These are phyloP conservation scores for Balansia obtecta DNA, from an alignment of 2,329 filamentous ascomycete genomes.

Conservation along the genomic window DNA sequence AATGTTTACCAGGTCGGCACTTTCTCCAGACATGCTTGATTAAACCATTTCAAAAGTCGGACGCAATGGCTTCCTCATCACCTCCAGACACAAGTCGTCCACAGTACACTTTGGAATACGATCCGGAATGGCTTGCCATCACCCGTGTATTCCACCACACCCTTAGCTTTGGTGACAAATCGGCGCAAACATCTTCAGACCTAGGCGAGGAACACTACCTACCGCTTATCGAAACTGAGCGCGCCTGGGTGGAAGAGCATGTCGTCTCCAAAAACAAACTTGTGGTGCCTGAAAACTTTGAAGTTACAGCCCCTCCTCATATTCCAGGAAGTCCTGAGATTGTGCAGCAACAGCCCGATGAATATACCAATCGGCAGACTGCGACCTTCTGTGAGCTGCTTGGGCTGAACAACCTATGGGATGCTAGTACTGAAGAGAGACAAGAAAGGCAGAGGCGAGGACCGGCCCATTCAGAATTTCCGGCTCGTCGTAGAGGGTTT, in stretches of 20 bases:
- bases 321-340: conserved; percentile 42
- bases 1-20: conserved; percentile 67
- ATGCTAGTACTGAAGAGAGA: conserved; percentile 60
- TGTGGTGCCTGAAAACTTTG: conserved; percentile 66
- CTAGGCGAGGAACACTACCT: conserved; percentile 57
- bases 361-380: conserved; percentile 85
- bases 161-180: conserved; percentile 49
- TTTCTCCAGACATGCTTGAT: conserved; percentile 73
- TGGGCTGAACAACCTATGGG: conserved; percentile 63
- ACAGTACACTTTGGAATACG: conserved; percentile 60
- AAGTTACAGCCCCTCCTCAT: conserved; percentile 60
- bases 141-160: conserved; percentile 64
- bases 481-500: conserved; percentile 22
- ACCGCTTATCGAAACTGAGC: conserved; percentile 54
- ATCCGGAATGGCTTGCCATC: conserved; percentile 92
- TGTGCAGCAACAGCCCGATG: conserved; percentile 52
- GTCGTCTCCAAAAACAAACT: conserved; percentile 51
- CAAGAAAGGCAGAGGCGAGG: conserved; percentile 43
- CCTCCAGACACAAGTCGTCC: conserved; percentile 21
- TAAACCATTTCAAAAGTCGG: conserved; percentile 27
- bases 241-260: conserved; percentile 70
- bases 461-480: conserved; percentile 32
- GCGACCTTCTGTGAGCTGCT: conserved; percentile 67
- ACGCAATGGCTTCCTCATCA: conserved; percentile 12
- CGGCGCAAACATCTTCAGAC: conserved; percentile 41